These are phyloP conservation scores for Juncus inflexus DNA, from an alignment of 176 grass and related monocot species.

Conservation along the genomic window DNA sequence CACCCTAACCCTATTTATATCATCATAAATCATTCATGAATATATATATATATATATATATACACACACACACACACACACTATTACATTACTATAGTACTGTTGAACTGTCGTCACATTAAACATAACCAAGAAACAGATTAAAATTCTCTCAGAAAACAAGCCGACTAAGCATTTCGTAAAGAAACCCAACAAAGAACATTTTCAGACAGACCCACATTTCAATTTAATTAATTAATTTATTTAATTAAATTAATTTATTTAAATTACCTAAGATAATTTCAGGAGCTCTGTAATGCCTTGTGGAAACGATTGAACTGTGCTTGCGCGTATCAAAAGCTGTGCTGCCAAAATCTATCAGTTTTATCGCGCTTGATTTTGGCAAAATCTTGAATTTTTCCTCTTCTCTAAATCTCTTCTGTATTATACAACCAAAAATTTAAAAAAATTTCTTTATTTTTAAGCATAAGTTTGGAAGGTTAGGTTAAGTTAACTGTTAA, in stretches of 20 bases:
- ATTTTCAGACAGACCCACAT: slow-evolving; percentile 31
- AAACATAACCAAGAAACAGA: too few relatives aligned
- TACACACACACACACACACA: too few relatives aligned
- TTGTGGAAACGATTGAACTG: slow-evolving; percentile 94
- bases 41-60: too few relatives aligned
- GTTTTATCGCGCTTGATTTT: slow-evolving; percentile 97
- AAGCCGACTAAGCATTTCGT: too few relatives aligned
- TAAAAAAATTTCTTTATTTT: too few relatives aligned
- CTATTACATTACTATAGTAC: too few relatives aligned
- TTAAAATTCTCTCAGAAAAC: too few relatives aligned
- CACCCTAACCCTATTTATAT: slow-evolving; percentile 64
- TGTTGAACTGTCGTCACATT: too few relatives aligned
- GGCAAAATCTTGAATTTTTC: slow-evolving; percentile 85
- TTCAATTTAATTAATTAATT: too few relatives aligned
- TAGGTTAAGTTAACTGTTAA: slow-evolving; percentile 11
- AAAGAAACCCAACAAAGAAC: slow-evolving; percentile 34
- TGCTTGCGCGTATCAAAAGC: slow-evolving; percentile 75
- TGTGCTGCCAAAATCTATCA: slow-evolving; percentile 99
- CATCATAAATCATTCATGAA: too few relatives aligned
- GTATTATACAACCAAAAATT: slow-evolving; percentile 59
- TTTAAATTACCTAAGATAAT: slow-evolving; percentile 86
- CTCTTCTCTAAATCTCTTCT: slow-evolving; percentile 76
- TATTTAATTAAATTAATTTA: too few relatives aligned
- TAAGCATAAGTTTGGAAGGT: slow-evolving; percentile 33
- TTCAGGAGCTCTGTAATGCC: slow-evolving; percentile 99